Evolutionary conservation across 768 basidiomycete species (phyloP).

Genomic region (Amylocystis lapponica): DNA sequence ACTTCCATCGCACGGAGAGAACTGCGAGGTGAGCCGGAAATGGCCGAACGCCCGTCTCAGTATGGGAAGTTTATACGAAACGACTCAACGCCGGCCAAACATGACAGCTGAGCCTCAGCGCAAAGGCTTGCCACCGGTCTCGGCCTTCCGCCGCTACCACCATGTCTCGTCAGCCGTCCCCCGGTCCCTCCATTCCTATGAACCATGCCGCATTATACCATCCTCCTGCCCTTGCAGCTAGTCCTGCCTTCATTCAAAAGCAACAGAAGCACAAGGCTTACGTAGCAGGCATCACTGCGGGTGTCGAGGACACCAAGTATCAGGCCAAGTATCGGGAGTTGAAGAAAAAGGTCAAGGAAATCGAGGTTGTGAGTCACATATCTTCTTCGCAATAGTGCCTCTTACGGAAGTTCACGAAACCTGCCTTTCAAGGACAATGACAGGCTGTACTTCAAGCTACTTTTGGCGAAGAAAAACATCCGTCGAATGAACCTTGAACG

Average conservation of each 20-base stretch:
- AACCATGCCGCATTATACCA: neutral
- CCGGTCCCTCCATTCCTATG: conserved; percentile 20
- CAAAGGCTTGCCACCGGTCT: conserved; percentile 20
- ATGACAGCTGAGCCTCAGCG: conserved; percentile 19
- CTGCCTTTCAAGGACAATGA: conserved; percentile 67
- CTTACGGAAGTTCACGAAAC: conserved; percentile 6
- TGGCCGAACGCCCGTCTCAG: conserved; percentile 33
- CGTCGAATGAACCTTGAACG: conserved; percentile 85
- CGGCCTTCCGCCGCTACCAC: conserved; percentile 37
- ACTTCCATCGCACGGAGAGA: neutral
- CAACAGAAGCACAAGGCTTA: conserved; percentile 12
- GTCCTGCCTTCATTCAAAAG: conserved; percentile 8
- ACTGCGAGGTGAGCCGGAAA: conserved; percentile 12
- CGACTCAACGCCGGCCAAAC: conserved; percentile 31
- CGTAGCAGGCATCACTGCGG: conserved; percentile 56
- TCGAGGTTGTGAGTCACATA: conserved; percentile 58
- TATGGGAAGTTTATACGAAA: conserved; percentile 28
- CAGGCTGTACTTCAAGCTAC: conserved; percentile 76
- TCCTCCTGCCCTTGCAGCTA: conserved; percentile 1
- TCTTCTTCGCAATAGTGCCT: neutral
- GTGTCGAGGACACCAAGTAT: conserved; percentile 83
- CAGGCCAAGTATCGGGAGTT: conserved; percentile 85
- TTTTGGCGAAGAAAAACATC: conserved; percentile 75
- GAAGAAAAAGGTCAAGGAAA: conserved; percentile 83
- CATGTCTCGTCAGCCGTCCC: conserved; percentile 60